These are phyloP conservation scores for Stagonosporopsis chrysanthemi DNA, from an alignment of 2,329 filamentous ascomycete species.

Conservation along the genomic window DNA sequence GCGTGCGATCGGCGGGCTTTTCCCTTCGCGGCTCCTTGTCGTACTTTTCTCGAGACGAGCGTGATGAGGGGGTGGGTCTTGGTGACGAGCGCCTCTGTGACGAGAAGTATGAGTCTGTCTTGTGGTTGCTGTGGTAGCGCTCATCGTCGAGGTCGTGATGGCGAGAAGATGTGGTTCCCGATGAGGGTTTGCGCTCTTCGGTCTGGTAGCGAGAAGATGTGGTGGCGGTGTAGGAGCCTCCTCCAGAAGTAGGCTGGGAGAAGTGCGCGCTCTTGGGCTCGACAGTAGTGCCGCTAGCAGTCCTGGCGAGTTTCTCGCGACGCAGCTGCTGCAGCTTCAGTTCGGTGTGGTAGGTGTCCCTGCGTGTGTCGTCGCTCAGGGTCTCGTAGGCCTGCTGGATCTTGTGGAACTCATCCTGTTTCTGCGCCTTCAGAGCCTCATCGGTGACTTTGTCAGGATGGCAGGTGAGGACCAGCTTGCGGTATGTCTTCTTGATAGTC, in stretches of 20 bases:
- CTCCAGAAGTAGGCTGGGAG: constrained; percentile 28
- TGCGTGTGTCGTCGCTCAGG: constrained; percentile 77
- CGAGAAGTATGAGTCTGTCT: constrained; percentile 42
- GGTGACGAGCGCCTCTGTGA: constrained; percentile 32
- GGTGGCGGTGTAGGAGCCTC: constrained; percentile 30
- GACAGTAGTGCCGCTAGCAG: constrained; percentile 29
- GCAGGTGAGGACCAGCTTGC: constrained; percentile 85
- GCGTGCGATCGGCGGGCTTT: constrained; percentile 44
- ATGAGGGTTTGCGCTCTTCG: constrained; percentile 46
- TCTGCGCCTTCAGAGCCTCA: constrained; percentile 75
- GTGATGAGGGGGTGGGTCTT: constrained; percentile 37
- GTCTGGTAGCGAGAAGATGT: constrained; percentile 37
- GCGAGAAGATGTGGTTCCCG: constrained; percentile 6
- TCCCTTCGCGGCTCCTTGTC: constrained; percentile 40
- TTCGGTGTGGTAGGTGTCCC: constrained; percentile 79
- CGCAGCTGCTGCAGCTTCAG: constrained; percentile 71
- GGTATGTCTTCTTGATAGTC: constrained; percentile 80
- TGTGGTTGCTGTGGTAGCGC: constrained; percentile 49
- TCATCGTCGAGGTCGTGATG: constrained; percentile 39
- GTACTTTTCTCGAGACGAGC: constrained; percentile 31
- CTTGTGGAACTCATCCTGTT: constrained; percentile 87
- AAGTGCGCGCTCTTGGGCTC: constrained; percentile 46
- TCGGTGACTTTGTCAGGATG: constrained; percentile 93
- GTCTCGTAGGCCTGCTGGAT: constrained; percentile 94
- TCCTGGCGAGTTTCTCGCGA: constrained; percentile 60